A percentile compares a stretch with the other conserved stretches of the same genome.
Evolutionary conservation across 176 grass and related monocot species (phyloP).

Genomic region (Carex kokanica): DNA sequence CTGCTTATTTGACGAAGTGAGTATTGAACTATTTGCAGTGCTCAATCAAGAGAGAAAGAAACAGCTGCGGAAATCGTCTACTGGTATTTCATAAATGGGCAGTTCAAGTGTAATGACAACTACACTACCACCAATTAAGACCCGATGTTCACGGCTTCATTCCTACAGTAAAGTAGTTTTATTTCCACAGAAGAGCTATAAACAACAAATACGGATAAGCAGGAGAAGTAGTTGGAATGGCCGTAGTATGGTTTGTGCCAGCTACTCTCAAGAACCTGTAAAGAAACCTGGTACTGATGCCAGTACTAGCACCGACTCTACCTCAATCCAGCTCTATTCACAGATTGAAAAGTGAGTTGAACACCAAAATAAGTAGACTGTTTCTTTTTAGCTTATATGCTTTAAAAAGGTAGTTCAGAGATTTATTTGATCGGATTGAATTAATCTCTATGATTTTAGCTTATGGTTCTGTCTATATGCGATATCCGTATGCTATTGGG

Average conservation of each 20-base stretch:
- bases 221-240: slow-evolving; percentile 14
- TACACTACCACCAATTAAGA: slow-evolving; percentile 1
- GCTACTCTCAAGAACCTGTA: slow-evolving; percentile 25
- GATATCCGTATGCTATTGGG: too few relatives aligned
- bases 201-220: background rate
- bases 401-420: background rate
- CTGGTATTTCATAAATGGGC: background rate
- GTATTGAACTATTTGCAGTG: slow-evolving; percentile 2
- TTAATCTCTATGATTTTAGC: background rate
- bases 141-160: background rate
- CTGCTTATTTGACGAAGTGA: background rate
- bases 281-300: slow-evolving; percentile 16
- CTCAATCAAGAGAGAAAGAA: background rate
- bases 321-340: slow-evolving; percentile 76
- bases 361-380: background rate
- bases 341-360: slow-evolving; percentile 74
- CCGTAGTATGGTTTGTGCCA: slow-evolving; percentile 21
- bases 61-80: background rate
- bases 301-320: slow-evolving; percentile 35
- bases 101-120: slow-evolving; percentile 3
- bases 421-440: background rate
- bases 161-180: background rate
- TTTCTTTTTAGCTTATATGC: background rate
- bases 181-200: slow-evolving; percentile 8
- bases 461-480: too few relatives aligned